phyloP scores from a whole-genome alignment of 2,329 filamentous ascomycete genomes.

The Penicillium psychrosexuale region DNA sequence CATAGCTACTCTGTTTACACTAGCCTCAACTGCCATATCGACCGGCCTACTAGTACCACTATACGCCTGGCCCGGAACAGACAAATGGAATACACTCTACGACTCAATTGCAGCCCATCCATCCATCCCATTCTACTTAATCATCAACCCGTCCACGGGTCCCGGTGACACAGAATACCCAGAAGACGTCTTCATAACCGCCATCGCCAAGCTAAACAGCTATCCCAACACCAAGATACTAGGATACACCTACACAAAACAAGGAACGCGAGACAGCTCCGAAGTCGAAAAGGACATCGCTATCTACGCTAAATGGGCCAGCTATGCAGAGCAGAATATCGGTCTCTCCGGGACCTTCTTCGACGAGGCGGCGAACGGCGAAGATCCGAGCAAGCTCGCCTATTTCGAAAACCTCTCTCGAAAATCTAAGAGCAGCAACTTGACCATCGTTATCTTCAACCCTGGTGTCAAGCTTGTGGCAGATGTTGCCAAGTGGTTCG shows the following conservation, averaged over 20 bases:
- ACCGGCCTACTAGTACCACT: conserved; percentile 23
- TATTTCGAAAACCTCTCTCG: conserved; percentile 22
- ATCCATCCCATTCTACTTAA: conserved; percentile 26
- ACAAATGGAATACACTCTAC: conserved; percentile 25
- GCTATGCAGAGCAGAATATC: conserved; percentile 23
- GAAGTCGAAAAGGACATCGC: conserved; percentile 37
- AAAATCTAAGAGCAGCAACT: conserved; percentile 12
- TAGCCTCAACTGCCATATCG: conserved; percentile 13
- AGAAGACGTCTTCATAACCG: conserved; percentile 34
- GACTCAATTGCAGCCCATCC: conserved; percentile 22
- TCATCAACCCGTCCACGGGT: conserved; percentile 32
- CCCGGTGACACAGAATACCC: conserved; percentile 35
- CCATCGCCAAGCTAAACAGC: conserved; percentile 37
- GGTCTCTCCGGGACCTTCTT: conserved; percentile 42
- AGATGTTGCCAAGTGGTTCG: conserved; percentile 13
- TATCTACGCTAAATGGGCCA: conserved; percentile 39
- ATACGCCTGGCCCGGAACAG: conserved; percentile 25
- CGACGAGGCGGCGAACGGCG: conserved; percentile 34
- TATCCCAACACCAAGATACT: conserved; percentile 39
- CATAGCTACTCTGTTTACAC: conserved; percentile 9
- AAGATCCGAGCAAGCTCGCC: conserved; percentile 15
- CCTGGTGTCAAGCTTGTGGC: conserved; percentile 12
- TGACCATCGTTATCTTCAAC: conserved; percentile 16
- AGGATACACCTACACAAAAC: conserved; percentile 44
- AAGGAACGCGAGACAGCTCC: conserved; percentile 30